Evolutionary conservation across 768 basidiomycete genomes (phyloP), one percentile per base, ranked within the genome.

Genomic region (Russula ochroleuca): DNA sequence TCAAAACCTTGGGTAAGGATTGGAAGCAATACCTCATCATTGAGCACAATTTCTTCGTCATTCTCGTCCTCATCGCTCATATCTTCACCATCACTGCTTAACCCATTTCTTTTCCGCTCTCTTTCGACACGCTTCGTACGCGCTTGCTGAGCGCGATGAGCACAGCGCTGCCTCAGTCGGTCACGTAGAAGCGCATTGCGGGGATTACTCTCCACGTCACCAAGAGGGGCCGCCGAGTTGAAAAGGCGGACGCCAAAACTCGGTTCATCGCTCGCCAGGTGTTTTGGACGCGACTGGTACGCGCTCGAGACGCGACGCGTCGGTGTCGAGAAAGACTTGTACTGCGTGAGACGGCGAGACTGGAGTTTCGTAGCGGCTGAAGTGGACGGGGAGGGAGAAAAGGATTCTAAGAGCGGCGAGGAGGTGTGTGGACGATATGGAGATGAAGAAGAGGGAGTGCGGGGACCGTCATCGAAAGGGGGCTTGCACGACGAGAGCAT

Each of bases 81-180:
- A 13, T 69, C 72, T 28, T 67, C 66, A 25, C 67, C 70, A 59
- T 72, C 70, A 47, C 72, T 70, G 41, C 71, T 72, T 21, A 43
- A 33, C 17, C 51, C 57, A 21, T 45, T 59, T n/a, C 31, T 47
- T 15, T 59, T 47, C n/a, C 70, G 51, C 41, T 59, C 38, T 23
- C 35, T 59, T 21, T 57, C 57, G 5, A 72, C 61, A 19, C 57
- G 57, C 21, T 66, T 67, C 23, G 62, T 62, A 28, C 70, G 68
- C 6, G 64, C 67, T n/a, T 62, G 57, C 35, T 56, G 59, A 5
- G 70, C 70, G 6, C 67, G 68, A 28, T 66, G 69, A 13, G 69
- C 53, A 48, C 71, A 72, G 19, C 66, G 67, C 13, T 64, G 57
- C 54, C 65, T 65, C 66, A 72, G 69, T 14, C 68, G 66, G 28